These are phyloP conservation scores for Emergomyces orientalis DNA, from an alignment of 2,329 filamentous ascomycete genomes.

Conservation along the genomic window DNA sequence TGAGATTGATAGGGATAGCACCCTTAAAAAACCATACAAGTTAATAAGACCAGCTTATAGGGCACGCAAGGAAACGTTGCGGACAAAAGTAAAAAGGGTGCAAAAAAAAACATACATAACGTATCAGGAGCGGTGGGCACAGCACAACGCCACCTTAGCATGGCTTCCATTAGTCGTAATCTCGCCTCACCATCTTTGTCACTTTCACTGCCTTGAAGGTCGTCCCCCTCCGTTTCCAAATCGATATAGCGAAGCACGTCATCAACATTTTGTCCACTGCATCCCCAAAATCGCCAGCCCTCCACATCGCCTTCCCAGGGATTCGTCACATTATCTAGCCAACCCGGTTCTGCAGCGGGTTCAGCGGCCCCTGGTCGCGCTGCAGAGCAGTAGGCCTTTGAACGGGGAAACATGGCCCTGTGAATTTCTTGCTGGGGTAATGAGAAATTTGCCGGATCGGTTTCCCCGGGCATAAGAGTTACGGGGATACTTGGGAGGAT, in stretches of 20 bases:
- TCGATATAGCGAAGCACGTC: constrained; percentile 89
- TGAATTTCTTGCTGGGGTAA: constrained; percentile 92
- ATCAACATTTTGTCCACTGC: constrained; percentile 84
- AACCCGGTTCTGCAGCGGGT: constrained; percentile 45
- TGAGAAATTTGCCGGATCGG: constrained; percentile 80
- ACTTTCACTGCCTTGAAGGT: constrained; percentile 17
- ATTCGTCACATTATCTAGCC: constrained; percentile 86
- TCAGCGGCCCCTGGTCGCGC: constrained; percentile 25
- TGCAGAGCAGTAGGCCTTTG: constrained; percentile 54
- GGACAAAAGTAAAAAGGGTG: background rate
- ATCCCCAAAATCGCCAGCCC: constrained; percentile 78
- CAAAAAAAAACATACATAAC: constrained; percentile 56
- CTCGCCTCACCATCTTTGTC: constrained; percentile 54
- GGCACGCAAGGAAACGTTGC: background rate
- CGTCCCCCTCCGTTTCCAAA: constrained; percentile 23
- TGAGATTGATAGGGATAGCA: constrained; percentile 93
- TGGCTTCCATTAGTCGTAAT: constrained; percentile 84
- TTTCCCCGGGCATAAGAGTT: constrained; percentile 73
- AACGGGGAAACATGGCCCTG: constrained; percentile 74
- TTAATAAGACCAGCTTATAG: constrained; percentile 13
- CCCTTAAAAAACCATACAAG: constrained; percentile 46
- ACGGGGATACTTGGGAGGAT: constrained; percentile 79
- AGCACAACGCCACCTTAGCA: constrained; percentile 82
- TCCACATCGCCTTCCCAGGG: constrained; percentile 87
- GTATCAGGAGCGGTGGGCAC: constrained; percentile 96